These are phyloP conservation scores for Euphorbia pulcherrima DNA, from an alignment of 345 rosid species.

Conservation along the genomic window DNA sequence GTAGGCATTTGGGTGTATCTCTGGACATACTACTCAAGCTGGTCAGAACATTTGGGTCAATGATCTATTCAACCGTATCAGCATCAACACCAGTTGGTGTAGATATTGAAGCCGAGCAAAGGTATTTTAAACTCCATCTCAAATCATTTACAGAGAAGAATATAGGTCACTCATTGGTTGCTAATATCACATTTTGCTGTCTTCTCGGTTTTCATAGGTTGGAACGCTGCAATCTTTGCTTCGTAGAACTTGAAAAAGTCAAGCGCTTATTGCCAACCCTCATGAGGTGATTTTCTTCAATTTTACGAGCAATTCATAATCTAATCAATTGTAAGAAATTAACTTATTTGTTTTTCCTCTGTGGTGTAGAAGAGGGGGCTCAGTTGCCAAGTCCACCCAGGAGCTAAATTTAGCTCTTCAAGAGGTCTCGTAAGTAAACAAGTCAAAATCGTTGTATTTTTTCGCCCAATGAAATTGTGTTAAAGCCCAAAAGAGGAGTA, in stretches of 20 bases:
- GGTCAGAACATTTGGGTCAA: conserved; percentile 71
- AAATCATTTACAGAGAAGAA: neutral
- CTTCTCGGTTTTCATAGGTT: conserved; percentile 40
- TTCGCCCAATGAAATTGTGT: conserved; percentile 12
- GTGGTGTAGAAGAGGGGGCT: conserved; percentile 73
- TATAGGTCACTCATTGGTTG: neutral
- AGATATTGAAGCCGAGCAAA: conserved; percentile 96
- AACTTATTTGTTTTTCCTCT: conserved; percentile 1
- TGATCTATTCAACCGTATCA: conserved; percentile 71
- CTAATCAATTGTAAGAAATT: neutral
- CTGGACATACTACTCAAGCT: conserved; percentile 86
- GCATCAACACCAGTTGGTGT: conserved; percentile 87
- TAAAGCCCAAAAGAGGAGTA: conserved; percentile 10
- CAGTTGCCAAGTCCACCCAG: conserved; percentile 74
- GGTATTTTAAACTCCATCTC: conserved; percentile 38
- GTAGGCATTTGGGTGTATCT: conserved; percentile 76
- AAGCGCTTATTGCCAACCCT: conserved; percentile 58
- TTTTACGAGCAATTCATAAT: conserved; percentile 7
- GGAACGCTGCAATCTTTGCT: conserved; percentile 82
- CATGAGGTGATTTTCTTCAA: conserved; percentile 24
- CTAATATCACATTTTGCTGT: conserved; percentile 10
- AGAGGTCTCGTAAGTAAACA: conserved; percentile 47
- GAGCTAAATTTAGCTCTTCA: conserved; percentile 81
- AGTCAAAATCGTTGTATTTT: conserved; percentile 15
- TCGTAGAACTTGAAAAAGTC: conserved; percentile 82